These are phyloP conservation scores for Zangia roseola DNA, from an alignment of 768 basidiomycete species.

Conservation along the genomic window DNA sequence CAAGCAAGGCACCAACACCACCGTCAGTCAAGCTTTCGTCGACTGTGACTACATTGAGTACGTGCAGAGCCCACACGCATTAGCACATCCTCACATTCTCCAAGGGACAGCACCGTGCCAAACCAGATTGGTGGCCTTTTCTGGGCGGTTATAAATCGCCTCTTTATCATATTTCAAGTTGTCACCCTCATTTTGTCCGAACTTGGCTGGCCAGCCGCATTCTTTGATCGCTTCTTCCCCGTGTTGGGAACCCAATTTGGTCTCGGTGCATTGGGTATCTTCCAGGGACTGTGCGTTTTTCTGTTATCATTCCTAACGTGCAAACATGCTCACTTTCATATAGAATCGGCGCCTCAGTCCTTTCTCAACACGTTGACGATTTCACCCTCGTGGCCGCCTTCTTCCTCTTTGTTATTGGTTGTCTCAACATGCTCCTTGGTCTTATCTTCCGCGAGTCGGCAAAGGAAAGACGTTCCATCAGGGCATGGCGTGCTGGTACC, in stretches of 20 bases:
- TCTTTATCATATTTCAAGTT: conserved; percentile 85
- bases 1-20: conserved; percentile 31
- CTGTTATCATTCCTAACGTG: not conserved
- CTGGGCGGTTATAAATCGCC: conserved; percentile 86
- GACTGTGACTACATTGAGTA: conserved; percentile 81
- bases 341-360: conserved; percentile 68
- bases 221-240: conserved; percentile 86
- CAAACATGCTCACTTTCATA: conserved; percentile 8
- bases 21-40: conserved; percentile 30
- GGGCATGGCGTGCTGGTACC: conserved; percentile 56
- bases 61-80: conserved; percentile 23
- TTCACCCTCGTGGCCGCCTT: conserved; percentile 91
- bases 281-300: conserved; percentile 76
- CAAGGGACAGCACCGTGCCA: conserved; percentile 75
- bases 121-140: conserved; percentile 89
- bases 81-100: conserved; percentile 19
- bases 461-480: conserved; percentile 61
- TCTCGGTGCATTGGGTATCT: conserved; percentile 81
- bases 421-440: conserved; percentile 78
- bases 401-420: conserved; percentile 90
- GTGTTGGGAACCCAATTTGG: conserved; percentile 84
- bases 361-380: conserved; percentile 78
- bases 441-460: conserved; percentile 67
- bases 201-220: conserved; percentile 71
- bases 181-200: conserved; percentile 81